Percentiles rank a stretch among this genome's conserved stretches.
These are phyloP conservation scores for Penicillium crustosum DNA, from an alignment of 2,329 filamentous ascomycete genomes.

Conservation along the genomic window DNA sequence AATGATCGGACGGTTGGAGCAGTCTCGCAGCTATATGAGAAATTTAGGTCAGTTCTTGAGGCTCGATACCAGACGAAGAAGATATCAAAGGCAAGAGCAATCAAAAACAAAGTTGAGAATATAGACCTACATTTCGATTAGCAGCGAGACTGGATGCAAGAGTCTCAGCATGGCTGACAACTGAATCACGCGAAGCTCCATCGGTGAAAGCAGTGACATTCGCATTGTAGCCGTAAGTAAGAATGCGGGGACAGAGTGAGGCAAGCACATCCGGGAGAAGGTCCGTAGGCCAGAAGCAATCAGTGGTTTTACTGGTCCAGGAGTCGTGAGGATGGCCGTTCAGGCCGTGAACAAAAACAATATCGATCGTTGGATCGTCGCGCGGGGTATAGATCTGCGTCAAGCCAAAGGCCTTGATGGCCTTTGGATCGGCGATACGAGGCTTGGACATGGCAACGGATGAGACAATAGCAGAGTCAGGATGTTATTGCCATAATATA, in stretches of 20 bases:
- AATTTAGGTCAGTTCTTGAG: slow-evolving; percentile 1
- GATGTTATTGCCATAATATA: slow-evolving; percentile 7
- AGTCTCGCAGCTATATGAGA: slow-evolving; percentile 42
- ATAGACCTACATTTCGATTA: slow-evolving; percentile 54
- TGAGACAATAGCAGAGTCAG: slow-evolving; percentile 1
- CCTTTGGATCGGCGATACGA: slow-evolving; percentile 9
- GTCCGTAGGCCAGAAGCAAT: slow-evolving; percentile 68
- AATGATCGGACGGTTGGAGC: slow-evolving; percentile 65
- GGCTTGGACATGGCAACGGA: slow-evolving; percentile 22
- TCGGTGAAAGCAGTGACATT: slow-evolving; percentile 55
- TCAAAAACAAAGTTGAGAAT: neutral
- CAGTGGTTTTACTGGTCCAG: slow-evolving; percentile 54
- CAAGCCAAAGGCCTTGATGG: slow-evolving; percentile 43
- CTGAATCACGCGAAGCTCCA: slow-evolving; percentile 62
- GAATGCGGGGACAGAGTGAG: slow-evolving; percentile 59
- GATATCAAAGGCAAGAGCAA: neutral
- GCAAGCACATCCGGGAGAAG: slow-evolving; percentile 63
- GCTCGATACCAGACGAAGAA: neutral
- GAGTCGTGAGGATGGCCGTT: slow-evolving; percentile 66
- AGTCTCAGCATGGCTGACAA: slow-evolving; percentile 70
- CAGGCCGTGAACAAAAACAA: slow-evolving; percentile 69
- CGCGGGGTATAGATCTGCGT: slow-evolving; percentile 43
- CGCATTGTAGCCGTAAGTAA: slow-evolving; percentile 75
- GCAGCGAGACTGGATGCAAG: slow-evolving; percentile 63
- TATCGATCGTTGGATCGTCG: slow-evolving; percentile 46